Base-by-base conservation (phyloP, 768 basidiomycete species). In the Boletus patriciae region DNA sequence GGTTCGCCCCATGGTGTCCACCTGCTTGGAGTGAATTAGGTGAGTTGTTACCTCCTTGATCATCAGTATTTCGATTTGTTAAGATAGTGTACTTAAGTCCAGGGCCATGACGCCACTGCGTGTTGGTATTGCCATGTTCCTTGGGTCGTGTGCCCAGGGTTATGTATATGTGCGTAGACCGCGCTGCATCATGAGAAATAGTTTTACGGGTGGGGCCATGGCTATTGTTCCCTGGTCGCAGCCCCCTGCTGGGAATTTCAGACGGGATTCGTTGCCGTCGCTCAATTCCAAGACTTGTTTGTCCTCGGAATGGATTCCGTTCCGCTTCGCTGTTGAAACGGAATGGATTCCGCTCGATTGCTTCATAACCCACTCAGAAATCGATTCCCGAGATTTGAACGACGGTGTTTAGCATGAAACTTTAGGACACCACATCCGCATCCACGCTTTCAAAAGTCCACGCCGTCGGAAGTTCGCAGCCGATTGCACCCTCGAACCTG, bases 21-120 rank as follows among this genome's bases (percentile, higher is more conserved):
- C 42, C 41, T 31, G 29, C 59, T 58, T 52, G 60, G 55, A 36
- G 46, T 57, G 54, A 54, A 50, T 61, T 47, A 23, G 61, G 66
- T 62, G 66, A 61, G 66, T 47, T 7, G 36, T 58, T 54, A 50
- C 56, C 46, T 60, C 57, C 44, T 61, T 50, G 43, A 55, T 56
- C 61, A 58, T 52, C 52, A n/a, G 25, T 44, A 33, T 54, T 48
- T 54, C 48, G 2, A 31, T 10, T 48, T 23, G 48, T 60, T n/a
- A 33, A 50, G 45, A 50, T 47, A 23, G 5, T 46, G 42, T 43
- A 6, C 31, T 47, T 34, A 25, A 48, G 46, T 40, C 48, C 54
- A 58, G 65, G 54, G 62, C 40, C 62, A 58, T 58, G 55, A 64
- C 58, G 67, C 67, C 60, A 58, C 67, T 60, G 60, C 62, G 37